Evolutionary conservation across 306 rosid genomes (phyloP).

Genomic region (Pueraria montana): DNA sequence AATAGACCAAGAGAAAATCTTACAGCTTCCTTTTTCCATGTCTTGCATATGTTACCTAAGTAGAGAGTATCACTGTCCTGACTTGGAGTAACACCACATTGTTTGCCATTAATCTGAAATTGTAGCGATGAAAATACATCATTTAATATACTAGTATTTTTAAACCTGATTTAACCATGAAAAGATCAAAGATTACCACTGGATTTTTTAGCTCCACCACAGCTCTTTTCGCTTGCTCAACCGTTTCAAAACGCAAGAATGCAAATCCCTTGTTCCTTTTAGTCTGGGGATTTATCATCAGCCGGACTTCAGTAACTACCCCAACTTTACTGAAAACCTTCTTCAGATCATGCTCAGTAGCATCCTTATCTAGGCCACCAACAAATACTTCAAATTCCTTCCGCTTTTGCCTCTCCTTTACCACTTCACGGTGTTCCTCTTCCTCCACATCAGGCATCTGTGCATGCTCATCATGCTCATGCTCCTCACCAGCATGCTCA

Average conservation of each 20-base stretch:
- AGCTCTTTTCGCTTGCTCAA: constrained; percentile 90
- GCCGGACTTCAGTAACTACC: constrained; percentile 83
- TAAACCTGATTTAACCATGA: constrained; percentile 49
- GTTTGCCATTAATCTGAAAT: constrained; percentile 98
- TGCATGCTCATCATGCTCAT: constrained; percentile 63
- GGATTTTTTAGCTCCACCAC: constrained; percentile 83
- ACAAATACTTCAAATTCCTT: constrained; percentile 96
- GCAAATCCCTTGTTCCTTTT: constrained; percentile 98
- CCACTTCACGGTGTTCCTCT: constrained; percentile 75
- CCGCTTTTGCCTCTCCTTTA: constrained; percentile 81
- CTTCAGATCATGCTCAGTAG: constrained; percentile 84
- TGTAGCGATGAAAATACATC: constrained; percentile 51
- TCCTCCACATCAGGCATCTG: constrained; percentile 66
- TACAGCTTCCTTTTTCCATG: constrained; percentile 95
- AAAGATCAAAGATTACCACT: constrained; percentile 73
- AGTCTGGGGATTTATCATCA: constrained; percentile 86
- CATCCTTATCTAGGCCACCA: constrained; percentile 94
- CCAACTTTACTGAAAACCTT: constrained; percentile 81
- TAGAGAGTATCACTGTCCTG: constrained; percentile 88
- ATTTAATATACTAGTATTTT: constrained; percentile 46
- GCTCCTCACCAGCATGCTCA: constrained; percentile 62
- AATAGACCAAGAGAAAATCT: constrained; percentile 61
- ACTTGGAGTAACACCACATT: constrained; percentile 89
- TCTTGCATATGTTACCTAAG: constrained; percentile 93
- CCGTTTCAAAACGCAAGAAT: constrained; percentile 83